Base-by-base conservation (phyloP, 768 basidiomycete species). In the Tylopilus vinaceipallidus region DNA sequence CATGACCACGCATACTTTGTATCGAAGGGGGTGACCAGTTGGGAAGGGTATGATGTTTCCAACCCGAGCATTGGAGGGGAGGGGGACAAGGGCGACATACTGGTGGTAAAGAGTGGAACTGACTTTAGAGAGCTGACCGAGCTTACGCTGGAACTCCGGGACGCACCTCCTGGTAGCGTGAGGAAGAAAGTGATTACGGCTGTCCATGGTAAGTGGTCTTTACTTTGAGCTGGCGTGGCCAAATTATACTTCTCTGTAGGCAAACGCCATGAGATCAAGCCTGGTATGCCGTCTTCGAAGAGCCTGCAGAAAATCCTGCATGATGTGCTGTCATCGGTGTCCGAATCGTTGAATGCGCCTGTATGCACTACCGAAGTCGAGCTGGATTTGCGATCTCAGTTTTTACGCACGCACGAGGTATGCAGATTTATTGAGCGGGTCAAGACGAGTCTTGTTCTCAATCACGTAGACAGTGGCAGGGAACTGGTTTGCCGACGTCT, bases 61-160 rank as follows among this genome's bases (percentile, higher is more conserved):
- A 57, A 75, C 37, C 64, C 72, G 4, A 75, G 79, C 24, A 75
- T 86, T 14, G 91, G 88, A 24, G 81, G 82, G 6, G 87, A 91
- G 58, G 73, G 70, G n/a, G 89, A 91, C 56, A 60, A 78, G 2
- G 88, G 88, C 4, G 82, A 88, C 42, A 73, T 88, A 26, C 71
- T 91, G 17, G 74, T 88, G 17, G 72, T 93, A 52, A 95, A 95
- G 69, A 92, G 89, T 60, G 93, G 93, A 8, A 88, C 85, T 3
- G 91, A 95, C 69, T 95, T 95, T 62, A 80, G 88, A 32, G 91
- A 95, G 54, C 71, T 95, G 29, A 91, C 89, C 44, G 88, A 90
- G 52, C 71, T 93, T 37, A 73, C 68, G 0, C 68, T 95, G 19
- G 81, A 82, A 48, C 70, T 95, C 13, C 69, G 73, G 23, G 70